A percentile compares a stretch with the other conserved stretches of the same genome.
Conservation (phyloP, 805 yeast species). For the Wickerhamomyces tratensis region DNA sequence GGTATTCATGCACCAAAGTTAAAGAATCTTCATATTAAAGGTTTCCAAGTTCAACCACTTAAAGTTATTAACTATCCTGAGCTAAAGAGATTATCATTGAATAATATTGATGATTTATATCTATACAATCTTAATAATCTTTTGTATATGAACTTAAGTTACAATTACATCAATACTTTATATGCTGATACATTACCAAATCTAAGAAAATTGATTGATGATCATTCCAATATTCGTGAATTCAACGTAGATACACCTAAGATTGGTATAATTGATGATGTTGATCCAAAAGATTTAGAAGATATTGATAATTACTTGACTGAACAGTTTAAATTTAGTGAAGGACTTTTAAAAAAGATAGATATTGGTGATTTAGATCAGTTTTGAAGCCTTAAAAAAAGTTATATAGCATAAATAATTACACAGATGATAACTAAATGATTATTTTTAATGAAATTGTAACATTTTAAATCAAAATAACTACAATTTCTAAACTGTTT, state of each 20-base stretch:
- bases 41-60: background rate
- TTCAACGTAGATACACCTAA: background rate
- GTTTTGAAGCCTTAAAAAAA: too few relatives aligned
- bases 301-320: background rate
- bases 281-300: background rate
- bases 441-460: too few relatives aligned
- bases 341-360: too few relatives aligned
- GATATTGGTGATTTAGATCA: too few relatives aligned
- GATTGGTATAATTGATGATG: background rate
- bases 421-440: too few relatives aligned
- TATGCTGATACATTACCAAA: background rate
- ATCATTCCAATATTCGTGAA: background rate
- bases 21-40: background rate
- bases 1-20: background rate
- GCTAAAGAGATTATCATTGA: background rate
- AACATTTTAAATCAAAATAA: too few relatives aligned
- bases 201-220: too few relatives aligned
- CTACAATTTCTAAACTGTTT: too few relatives aligned
- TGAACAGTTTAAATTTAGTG: too few relatives aligned
- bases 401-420: too few relatives aligned
- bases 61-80: background rate
- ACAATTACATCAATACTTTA: background rate
- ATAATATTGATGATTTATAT: too few relatives aligned
- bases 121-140: background rate
- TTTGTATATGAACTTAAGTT: too few relatives aligned